A percentile compares a stretch with the other conserved stretches of the same genome.
These are phyloP conservation scores for Rutstroemia sp. DNA, from an alignment of 2,329 filamentous ascomycete genomes.

Conservation along the genomic window DNA sequence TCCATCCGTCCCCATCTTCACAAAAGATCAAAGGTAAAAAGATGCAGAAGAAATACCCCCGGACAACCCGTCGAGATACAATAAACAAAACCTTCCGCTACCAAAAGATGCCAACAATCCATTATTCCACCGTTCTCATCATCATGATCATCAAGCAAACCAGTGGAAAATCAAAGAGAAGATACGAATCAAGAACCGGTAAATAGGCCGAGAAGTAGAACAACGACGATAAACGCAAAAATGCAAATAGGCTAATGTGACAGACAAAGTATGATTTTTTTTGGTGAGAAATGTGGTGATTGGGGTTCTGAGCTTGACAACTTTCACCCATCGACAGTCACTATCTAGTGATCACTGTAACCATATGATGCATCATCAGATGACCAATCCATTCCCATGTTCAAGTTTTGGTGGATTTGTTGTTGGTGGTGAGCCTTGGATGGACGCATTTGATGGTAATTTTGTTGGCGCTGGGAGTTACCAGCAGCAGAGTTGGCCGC, in stretches of 20 bases:
- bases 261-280: not conserved
- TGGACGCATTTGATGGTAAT: not conserved
- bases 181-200: not conserved
- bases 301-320: no score
- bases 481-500: slow-evolving; percentile 16
- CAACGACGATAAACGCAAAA: not conserved
- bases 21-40: not conserved
- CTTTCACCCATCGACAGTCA: not conserved
- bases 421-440: not conserved
- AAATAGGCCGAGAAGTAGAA: not conserved
- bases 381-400: slow-evolving; percentile 11
- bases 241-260: not conserved
- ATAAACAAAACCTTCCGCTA: not conserved
- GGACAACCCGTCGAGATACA: slow-evolving; percentile 7
- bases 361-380: slow-evolving; percentile 4
- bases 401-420: slow-evolving; percentile 3
- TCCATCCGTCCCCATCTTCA: no score
- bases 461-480: not conserved
- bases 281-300: not conserved
- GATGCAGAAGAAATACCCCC: not conserved
- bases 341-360: not conserved
- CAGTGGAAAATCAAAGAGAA: not conserved
- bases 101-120: not conserved
- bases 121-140: not conserved
- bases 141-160: no score